Conservation (phyloP, 768 basidiomycete species). For the Suillus spraguei region DNA sequence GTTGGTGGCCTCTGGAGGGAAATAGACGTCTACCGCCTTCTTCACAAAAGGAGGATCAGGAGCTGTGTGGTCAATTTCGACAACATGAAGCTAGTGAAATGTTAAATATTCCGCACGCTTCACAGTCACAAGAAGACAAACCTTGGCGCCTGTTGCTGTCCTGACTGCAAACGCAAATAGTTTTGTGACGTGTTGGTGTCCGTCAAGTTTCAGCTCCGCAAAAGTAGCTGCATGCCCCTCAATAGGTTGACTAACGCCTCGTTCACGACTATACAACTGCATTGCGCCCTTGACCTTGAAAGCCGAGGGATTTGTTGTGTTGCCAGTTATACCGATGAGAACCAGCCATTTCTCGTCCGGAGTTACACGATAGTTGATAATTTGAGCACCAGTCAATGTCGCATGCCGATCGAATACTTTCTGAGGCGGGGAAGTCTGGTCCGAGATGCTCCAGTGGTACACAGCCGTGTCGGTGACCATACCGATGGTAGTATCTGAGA, state of each 20-base stretch:
- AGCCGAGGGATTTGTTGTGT: constrained; percentile 88
- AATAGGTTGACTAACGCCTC: constrained; percentile 95
- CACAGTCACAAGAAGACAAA: constrained; percentile 36
- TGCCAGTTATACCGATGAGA: constrained; percentile 91
- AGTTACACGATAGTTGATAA: constrained; percentile 96
- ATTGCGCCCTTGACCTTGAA: constrained; percentile 99
- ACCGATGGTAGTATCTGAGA: constrained; percentile 87
- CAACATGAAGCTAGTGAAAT: constrained; percentile 82
- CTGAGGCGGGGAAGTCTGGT: constrained; percentile 77
- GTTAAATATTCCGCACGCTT: constrained; percentile 10
- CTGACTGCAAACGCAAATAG: constrained; percentile 95
- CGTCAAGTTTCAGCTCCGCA: constrained; percentile 89
- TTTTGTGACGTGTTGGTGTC: constrained; percentile 82
- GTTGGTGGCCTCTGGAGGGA: constrained; percentile 96
- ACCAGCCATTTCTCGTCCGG: constrained; percentile 98
- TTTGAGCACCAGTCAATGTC: constrained; percentile 91
- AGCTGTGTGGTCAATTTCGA: constrained; percentile 95
- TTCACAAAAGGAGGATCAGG: constrained; percentile 93
- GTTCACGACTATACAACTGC: constrained; percentile 93
- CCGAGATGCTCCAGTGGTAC: constrained; percentile 84
- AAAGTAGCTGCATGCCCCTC: constrained; percentile 99
- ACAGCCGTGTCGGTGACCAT: constrained; percentile 95
- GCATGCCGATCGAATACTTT: constrained; percentile 97
- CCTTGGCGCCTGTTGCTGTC: constrained; percentile 98
- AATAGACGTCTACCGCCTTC: constrained; percentile 99